phyloP scores from a whole-genome alignment of 768 basidiomycete species.

The Baorangia bicolor region DNA sequence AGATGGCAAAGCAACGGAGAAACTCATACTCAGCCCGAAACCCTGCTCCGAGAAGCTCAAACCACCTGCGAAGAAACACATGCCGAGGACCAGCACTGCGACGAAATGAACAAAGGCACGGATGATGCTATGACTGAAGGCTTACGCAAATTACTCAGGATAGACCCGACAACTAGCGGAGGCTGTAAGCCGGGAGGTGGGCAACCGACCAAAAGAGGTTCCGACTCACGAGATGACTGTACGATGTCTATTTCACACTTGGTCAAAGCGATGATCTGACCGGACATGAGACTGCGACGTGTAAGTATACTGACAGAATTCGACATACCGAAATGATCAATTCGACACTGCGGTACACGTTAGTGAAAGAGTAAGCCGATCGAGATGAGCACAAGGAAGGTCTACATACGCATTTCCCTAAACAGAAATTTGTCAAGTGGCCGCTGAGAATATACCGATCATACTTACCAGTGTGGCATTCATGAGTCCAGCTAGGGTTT shows the following conservation, averaged over 20 bases:
- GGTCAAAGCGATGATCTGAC: slow-evolving; percentile 72
- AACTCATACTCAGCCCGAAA: slow-evolving; percentile 62
- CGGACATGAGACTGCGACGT: neutral
- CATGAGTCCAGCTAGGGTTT: slow-evolving; percentile 78
- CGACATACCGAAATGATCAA: slow-evolving; percentile 64
- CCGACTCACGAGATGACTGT: slow-evolving; percentile 71
- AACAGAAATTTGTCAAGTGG: neutral
- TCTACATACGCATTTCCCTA: slow-evolving; percentile 34
- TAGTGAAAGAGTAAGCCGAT: neutral
- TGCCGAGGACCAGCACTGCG: slow-evolving; percentile 77
- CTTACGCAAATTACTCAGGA: slow-evolving; percentile 73
- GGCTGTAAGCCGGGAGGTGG: neutral
- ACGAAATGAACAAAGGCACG: neutral
- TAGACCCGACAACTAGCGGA: slow-evolving; percentile 70
- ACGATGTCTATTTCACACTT: slow-evolving; percentile 82
- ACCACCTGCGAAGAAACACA: slow-evolving; percentile 85
- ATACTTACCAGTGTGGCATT: slow-evolving; percentile 76
- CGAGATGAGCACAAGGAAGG: neutral
- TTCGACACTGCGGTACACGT: slow-evolving; percentile 40
- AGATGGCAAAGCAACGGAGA: neutral
- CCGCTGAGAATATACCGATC: neutral
- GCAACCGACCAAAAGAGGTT: neutral
- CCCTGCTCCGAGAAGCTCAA: slow-evolving; percentile 75
- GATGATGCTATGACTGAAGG: neutral
- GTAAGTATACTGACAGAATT: neutral